Percentiles rank a stretch among this genome's conserved stretches.
Conservation (phyloP, 768 basidiomycete species). For the Russula emetica region DNA sequence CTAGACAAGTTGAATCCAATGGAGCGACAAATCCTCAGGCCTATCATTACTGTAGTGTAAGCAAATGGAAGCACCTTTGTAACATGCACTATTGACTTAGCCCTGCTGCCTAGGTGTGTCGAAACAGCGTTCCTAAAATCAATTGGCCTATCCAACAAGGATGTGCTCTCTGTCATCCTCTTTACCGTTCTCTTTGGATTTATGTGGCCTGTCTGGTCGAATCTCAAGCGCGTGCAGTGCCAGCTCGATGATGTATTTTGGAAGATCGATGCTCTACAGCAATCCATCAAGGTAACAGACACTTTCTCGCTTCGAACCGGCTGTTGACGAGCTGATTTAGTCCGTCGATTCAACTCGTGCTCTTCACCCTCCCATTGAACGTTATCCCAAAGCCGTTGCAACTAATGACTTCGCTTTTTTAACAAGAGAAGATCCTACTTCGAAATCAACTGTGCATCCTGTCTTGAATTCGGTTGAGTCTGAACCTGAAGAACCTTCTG, state of each 20-base stretch:
- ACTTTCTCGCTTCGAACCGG: background rate
- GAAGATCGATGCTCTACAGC: constrained; percentile 9
- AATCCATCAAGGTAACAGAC: constrained; percentile 5
- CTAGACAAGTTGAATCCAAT: background rate
- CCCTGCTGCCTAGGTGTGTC: constrained; percentile 3
- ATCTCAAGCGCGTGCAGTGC: constrained; percentile 1
- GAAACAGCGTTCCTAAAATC: constrained; percentile 1
- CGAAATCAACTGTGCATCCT: background rate
- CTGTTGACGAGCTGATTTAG: background rate
- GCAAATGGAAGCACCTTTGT: background rate
- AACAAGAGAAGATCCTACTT: too few relatives aligned
- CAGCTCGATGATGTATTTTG: background rate
- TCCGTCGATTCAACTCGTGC: background rate
- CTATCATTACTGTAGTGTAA: constrained; percentile 6
- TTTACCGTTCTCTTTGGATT: constrained; percentile 11
- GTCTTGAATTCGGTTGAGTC: background rate
- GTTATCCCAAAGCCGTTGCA: background rate
- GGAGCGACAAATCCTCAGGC: background rate
- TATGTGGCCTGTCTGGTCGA: constrained; percentile 4
- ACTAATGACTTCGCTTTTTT: background rate
- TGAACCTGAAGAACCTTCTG: background rate
- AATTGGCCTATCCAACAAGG: background rate
- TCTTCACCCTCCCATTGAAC: background rate
- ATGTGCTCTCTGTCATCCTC: background rate
- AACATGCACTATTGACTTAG: background rate